phyloP scores from a whole-genome alignment of 441 rosid species.

The Flueggea neowawraea region DNA sequence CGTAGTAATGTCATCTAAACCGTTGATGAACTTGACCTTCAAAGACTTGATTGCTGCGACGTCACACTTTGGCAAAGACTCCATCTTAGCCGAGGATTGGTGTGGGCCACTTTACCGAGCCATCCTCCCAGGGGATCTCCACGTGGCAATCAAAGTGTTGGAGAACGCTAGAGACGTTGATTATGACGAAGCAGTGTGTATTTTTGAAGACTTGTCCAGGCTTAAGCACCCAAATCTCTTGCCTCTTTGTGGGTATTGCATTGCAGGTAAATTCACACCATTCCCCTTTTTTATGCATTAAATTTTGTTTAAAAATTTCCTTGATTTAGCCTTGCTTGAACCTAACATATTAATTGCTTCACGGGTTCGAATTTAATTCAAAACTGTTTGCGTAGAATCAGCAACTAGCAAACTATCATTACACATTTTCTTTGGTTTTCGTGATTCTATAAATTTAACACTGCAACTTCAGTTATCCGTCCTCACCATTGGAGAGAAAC shows the following conservation, averaged over 20 bases:
- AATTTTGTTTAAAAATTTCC: not conserved
- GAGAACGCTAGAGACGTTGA: constrained; percentile 60
- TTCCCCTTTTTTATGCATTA: not conserved
- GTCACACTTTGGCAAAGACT: constrained; percentile 82
- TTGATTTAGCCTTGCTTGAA: constrained; percentile 3
- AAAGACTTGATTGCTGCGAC: constrained; percentile 92
- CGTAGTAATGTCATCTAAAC: constrained; percentile 77
- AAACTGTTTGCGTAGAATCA: too few relatives aligned
- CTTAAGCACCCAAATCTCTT: constrained; percentile 83
- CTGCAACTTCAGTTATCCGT: too few relatives aligned
- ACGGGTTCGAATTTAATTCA: constrained; percentile 22
- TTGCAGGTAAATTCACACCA: constrained; percentile 54
- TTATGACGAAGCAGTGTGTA: constrained; percentile 39
- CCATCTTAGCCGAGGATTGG: constrained; percentile 70
- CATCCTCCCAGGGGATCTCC: constrained; percentile 79
- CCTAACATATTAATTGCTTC: constrained; percentile 26
- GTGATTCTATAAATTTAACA: constrained; percentile 3
- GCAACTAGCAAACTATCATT: too few relatives aligned
- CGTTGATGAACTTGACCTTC: constrained; percentile 81
- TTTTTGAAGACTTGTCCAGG: constrained; percentile 60
- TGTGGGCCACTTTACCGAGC: constrained; percentile 85
- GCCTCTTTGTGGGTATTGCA: constrained; percentile 83
- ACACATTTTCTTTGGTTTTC: not conserved
- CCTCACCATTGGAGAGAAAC: too few relatives aligned
- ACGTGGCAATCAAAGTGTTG: constrained; percentile 86